A percentile compares a stretch with the other conserved stretches of the same genome.
Evolutionary conservation across 208 protist species (phyloP).

Genomic region (Leishmania aethiopica): DNA sequence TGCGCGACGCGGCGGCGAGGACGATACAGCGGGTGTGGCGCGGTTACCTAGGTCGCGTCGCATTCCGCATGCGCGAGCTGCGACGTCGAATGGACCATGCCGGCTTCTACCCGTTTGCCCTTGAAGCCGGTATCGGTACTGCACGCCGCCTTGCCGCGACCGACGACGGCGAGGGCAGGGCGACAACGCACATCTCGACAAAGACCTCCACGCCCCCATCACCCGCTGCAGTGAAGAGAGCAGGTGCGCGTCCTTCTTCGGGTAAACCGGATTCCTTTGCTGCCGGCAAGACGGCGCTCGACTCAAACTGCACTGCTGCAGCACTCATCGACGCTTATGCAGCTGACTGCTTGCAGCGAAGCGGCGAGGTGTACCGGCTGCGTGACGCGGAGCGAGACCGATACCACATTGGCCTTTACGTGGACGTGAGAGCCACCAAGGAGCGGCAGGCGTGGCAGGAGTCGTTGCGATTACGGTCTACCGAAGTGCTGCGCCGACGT

Average conservation of each 20-base stretch:
- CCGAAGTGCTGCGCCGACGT: constrained; percentile 50
- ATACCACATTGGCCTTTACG: constrained; percentile 67
- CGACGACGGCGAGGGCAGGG: not conserved
- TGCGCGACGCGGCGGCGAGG: constrained; percentile 40
- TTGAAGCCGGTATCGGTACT: not conserved
- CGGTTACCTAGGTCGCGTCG: constrained; percentile 46
- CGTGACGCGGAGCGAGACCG: constrained; percentile 49
- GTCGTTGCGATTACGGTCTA: constrained; percentile 47
- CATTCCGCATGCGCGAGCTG: constrained; percentile 49
- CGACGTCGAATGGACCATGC: constrained; percentile 25
- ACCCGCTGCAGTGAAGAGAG: not conserved
- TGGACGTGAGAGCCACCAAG: constrained; percentile 45
- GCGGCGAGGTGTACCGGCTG: constrained; percentile 24
- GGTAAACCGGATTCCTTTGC: not conserved
- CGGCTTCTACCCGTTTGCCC: not conserved
- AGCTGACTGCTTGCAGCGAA: constrained; percentile 27
- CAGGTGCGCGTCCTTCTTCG: no score
- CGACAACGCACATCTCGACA: not conserved
- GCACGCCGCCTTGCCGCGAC: not conserved
- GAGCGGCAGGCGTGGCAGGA: constrained; percentile 50
- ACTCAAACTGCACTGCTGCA: not conserved
- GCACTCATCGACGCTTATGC: constrained; percentile 22
- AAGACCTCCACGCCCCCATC: not conserved
- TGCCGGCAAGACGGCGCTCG: not conserved
- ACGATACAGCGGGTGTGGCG: constrained; percentile 72